phyloP scores from a whole-genome alignment of 179 eudicot species.

The Heliamphora pulchella region DNA sequence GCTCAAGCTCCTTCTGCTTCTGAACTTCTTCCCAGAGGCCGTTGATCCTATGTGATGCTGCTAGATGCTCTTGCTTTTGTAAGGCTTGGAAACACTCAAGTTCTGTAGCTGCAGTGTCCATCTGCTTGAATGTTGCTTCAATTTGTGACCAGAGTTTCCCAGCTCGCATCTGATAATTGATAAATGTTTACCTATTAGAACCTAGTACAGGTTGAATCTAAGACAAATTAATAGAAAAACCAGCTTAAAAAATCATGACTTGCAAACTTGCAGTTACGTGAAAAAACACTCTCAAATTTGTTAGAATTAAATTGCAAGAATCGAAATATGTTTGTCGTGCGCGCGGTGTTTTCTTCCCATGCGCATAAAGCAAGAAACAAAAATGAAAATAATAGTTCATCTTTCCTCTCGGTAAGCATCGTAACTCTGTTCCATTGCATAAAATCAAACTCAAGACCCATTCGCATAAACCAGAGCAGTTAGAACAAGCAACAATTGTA shows the following conservation, averaged over 20 bases:
- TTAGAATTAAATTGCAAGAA: neutral
- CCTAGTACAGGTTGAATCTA: neutral
- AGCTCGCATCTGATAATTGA: conserved; percentile 55
- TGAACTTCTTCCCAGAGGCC: conserved; percentile 92
- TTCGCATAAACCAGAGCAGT: neutral
- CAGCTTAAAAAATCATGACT: no score
- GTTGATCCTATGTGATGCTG: conserved; percentile 77
- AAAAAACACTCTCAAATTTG: neutral
- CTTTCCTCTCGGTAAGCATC: neutral
- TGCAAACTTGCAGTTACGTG: no score
- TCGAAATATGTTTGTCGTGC: neutral
- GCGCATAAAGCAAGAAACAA: neutral
- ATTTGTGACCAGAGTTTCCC: conserved; percentile 75
- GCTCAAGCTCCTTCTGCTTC: conserved; percentile 91
- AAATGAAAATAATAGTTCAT: neutral
- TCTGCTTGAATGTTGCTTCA: conserved; percentile 82
- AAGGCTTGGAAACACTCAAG: conserved; percentile 82
- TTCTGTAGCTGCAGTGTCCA: conserved; percentile 91
- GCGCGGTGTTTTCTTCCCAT: neutral
- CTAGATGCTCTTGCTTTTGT: conserved; percentile 78
- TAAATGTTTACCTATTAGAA: conserved; percentile 12
- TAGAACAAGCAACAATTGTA: neutral
- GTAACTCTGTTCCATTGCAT: neutral
- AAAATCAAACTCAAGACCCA: neutral
- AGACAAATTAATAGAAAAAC: neutral